A percentile compares a stretch with the other conserved stretches of the same genome.
These are phyloP conservation scores for Talaromyces albobiverticillius DNA, from an alignment of 2,329 filamentous ascomycete genomes.

Conservation along the genomic window DNA sequence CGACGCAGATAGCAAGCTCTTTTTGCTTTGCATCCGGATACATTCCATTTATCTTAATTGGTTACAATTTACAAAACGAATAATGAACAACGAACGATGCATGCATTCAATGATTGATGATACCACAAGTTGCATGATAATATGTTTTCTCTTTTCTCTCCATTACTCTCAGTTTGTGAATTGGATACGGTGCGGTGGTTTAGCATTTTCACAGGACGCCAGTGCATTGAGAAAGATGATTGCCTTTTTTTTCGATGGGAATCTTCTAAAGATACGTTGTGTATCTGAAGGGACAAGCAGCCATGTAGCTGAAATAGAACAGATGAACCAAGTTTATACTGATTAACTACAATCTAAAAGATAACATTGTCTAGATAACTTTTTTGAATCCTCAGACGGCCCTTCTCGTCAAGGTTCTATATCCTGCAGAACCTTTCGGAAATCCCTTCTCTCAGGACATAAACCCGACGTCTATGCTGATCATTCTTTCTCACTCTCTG, in stretches of 20 bases:
- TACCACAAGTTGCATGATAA: conserved; percentile 7
- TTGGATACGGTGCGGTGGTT: not conserved
- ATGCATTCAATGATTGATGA: conserved; percentile 10
- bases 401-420: too few species aligned
- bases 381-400: too few species aligned
- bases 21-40: not conserved
- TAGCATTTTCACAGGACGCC: not conserved
- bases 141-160: not conserved
- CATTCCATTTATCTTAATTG: not conserved
- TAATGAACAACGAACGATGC: not conserved
- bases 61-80: not conserved
- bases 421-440: too few species aligned
- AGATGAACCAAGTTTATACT: too few species aligned
- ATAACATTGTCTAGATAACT: too few species aligned
- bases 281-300: too few species aligned
- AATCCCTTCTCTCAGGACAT: too few species aligned
- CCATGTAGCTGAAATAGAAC: not conserved
- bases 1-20: conserved; percentile 19
- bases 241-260: not conserved
- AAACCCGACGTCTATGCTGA: not conserved
- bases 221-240: not conserved
- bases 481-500: conserved; percentile 1
- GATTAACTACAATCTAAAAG: too few species aligned
- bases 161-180: not conserved
- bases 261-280: not conserved